Evolutionary conservation across 306 rosid genomes (phyloP), one percentile per base, ranked within the genome.

Genomic region (Phaseolus lunatus): DNA sequence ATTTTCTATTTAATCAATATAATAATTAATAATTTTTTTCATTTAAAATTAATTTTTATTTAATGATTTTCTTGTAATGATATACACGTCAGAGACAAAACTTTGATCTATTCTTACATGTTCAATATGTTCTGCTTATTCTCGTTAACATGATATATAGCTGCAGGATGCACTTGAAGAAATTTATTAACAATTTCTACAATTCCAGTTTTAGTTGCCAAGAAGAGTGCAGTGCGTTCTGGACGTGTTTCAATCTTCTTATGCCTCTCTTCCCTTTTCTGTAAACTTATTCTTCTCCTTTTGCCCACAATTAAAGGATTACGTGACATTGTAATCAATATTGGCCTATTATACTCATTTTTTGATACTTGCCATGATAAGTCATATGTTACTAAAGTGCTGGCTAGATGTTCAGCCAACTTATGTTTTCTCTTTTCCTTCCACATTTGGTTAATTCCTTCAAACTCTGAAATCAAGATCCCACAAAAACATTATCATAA

Each of bases 181-280:
- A 61, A 5, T 19, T 3, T 44, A 9, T 61, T 33, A 4, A 82
- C 76, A 2, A 85, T 79, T 39, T 80, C 75, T 1, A 26, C 2
- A 15, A 82, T 52, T 52, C 86, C 85, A 5, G 2, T 44, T 18
- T 49, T 35, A 0, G 83, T 37, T 49, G 89, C 86, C 27, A 66
- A 3, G 4, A 58, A 20, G 29, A 82, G 16, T 10, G 89, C 48
- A 2, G 73, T 45, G 26, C 49, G 11, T 3, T 22, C 41, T 0
- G 9, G 39, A 31, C 75, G 16, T 15, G 23, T 23, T 31, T 19
- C 4, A 0, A 0, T 2, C 20, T 0, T 44, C 13, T 7, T 50
- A 0, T 9, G 37, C 6, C 59, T 18, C 50, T 76, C 63, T 14
- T 62, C 26, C 12, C 14, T 53, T n/a, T 44, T 23, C 2, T 3